Evolutionary conservation across 345 rosid species (phyloP).

Genomic region (Eucalyptus polybractea): DNA sequence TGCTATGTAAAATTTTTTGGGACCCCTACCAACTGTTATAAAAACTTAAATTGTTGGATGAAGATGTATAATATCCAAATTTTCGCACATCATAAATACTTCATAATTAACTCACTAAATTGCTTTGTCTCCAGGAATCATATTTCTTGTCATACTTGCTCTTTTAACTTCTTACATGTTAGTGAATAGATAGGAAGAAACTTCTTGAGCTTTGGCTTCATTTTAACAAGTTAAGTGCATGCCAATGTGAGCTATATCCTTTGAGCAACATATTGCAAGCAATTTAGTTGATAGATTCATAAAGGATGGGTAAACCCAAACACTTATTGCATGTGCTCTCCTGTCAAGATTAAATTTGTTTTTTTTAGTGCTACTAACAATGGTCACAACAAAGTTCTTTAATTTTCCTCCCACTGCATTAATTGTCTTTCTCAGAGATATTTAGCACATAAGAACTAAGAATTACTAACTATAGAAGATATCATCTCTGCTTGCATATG

Average conservation of each 20-base stretch:
- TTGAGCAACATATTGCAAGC: background rate
- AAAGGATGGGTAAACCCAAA: background rate
- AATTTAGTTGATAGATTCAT: background rate
- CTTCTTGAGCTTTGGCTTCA: background rate
- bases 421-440: background rate
- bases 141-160: background rate
- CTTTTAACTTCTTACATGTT: background rate
- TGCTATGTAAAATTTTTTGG: background rate
- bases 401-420: background rate
- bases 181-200: background rate
- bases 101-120: background rate
- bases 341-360: background rate
- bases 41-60: background rate
- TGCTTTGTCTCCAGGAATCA: background rate
- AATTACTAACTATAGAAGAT: background rate
- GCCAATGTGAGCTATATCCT: background rate
- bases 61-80: background rate
- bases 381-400: background rate
- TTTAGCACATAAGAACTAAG: background rate
- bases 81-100: background rate
- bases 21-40: background rate
- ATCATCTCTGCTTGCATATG: background rate
- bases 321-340: background rate
- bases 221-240: background rate
- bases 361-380: background rate